Base-by-base conservation (phyloP, 805 yeast genomes). In the Saccharomycopsis sp. region DNA sequence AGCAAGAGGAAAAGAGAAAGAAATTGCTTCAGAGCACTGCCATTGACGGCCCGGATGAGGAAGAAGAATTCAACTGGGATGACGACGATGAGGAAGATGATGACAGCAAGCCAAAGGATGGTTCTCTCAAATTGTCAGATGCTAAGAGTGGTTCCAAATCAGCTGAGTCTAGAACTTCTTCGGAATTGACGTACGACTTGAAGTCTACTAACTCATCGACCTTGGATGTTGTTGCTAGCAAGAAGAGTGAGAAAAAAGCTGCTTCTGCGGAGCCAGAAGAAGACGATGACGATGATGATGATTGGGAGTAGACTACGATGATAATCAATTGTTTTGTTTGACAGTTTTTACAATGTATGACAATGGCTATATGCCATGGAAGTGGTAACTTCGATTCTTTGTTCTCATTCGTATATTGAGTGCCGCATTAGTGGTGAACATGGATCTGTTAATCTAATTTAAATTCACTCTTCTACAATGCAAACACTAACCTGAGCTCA, bases 1-100 rank as follows among this genome's bases (percentile, higher is more conserved):
- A 78, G 51, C 84, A 80, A 64, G 96, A 90, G 65, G 73, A 74
- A 65, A 77, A 82, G 67, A 78, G 96, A 66, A 85, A 84, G 70
- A 78, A 79, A 62, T 73, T 88, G 57, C 73, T 89, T 51, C 73
- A 78, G 37, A 73, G 70, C 58, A 73, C 48, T 12, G 12, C 37
- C 16, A 77, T 79, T 74, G 80, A 77, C 58, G 82, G 78, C 55
- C 81, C 76, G 15, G 82, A 67, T 20, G 71, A 67, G 21, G 75
- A 71, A 16, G 79, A 73, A 53, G 65, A 68, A 37, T 53, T 63
- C 15, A 74, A 70, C 15, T 75, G 74, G 64, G 77, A 71, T 37
- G 77, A 73, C 51, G 71, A 67, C 14, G 74, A 67, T 1, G 71
- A 68, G 12, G 74, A 68, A 9, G 72, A 69, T 9, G 69, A 65